Conservation (phyloP, 1,139 yeast genomes). For the Sugiyamaella pinicola region DNA sequence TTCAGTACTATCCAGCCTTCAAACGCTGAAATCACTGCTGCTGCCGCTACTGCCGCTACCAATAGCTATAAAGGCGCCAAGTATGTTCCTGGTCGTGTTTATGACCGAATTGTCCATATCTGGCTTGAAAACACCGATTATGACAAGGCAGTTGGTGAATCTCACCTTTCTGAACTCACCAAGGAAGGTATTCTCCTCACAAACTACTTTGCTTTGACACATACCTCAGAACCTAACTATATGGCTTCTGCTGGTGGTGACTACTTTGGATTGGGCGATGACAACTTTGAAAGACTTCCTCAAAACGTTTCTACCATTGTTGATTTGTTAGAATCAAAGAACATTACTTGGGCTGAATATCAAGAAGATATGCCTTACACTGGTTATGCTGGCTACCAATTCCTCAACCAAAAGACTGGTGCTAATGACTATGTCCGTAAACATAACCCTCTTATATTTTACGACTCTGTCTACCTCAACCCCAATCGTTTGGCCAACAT, state of each 20-base stretch:
- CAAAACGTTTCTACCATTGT: constrained; percentile 49
- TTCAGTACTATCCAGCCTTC: constrained; percentile 45
- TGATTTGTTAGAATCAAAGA: constrained; percentile 49
- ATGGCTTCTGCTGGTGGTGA: constrained; percentile 53
- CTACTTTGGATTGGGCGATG: constrained; percentile 50
- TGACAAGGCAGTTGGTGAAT: constrained; percentile 51
- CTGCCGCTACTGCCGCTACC: constrained; percentile 47
- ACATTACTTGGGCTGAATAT: constrained; percentile 54
- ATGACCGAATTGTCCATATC: constrained; percentile 49
- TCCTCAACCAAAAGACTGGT: constrained; percentile 46
- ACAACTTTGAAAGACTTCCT: constrained; percentile 49
- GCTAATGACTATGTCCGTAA: constrained; percentile 54
- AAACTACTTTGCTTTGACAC: constrained; percentile 54
- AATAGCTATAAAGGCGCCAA: constrained; percentile 39
- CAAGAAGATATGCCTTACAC: constrained; percentile 54
- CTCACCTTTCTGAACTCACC: constrained; percentile 46
- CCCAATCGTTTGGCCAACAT: constrained; percentile 45
- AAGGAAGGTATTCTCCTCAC: constrained; percentile 48
- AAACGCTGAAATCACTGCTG: constrained; percentile 43
- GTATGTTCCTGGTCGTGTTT: constrained; percentile 47
- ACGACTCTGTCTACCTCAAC: constrained; percentile 44
- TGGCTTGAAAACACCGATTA: constrained; percentile 55
- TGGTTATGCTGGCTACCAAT: constrained; percentile 52
- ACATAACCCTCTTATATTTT: constrained; percentile 51
- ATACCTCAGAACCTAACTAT: constrained; percentile 57